A percentile compares a stretch with the other conserved stretches of the same genome.
Evolutionary conservation across 495 filamentous ascomycete species (phyloP).

Genomic region (Hamigera avellanea): DNA sequence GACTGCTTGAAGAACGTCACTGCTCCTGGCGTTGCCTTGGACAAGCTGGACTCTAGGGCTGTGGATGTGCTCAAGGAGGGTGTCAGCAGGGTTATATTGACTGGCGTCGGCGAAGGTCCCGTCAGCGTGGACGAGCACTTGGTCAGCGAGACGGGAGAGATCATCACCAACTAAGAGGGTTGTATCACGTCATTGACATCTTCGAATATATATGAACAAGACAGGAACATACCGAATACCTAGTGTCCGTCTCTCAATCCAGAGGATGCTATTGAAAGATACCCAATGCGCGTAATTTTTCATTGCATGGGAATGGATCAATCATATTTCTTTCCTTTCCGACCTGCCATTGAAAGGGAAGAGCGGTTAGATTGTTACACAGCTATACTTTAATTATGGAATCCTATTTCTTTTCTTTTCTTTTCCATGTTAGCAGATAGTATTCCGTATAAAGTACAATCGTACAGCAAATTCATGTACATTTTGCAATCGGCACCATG

Average conservation of each 20-base stretch:
- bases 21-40: conserved; percentile 32
- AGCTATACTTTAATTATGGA: not conserved
- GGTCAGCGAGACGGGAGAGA: conserved; percentile 57
- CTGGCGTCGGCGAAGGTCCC: conserved; percentile 84
- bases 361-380: not conserved
- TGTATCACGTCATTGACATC: too few relatives aligned
- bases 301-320: not conserved
- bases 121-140: conserved; percentile 65
- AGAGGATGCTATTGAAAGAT: conserved; percentile 11
- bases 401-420: not conserved
- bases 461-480: too few relatives aligned
- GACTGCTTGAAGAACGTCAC: conserved; percentile 35
- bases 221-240: conserved; percentile 5
- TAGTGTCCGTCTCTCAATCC: conserved; percentile 6
- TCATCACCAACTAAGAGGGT: conserved; percentile 19
- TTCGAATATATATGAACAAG: too few relatives aligned
- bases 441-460: too few relatives aligned
- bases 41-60: conserved; percentile 42
- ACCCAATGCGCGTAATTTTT: conserved; percentile 6
- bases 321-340: not conserved
- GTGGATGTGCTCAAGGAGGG: conserved; percentile 58
- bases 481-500: too few relatives aligned
- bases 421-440: too few relatives aligned
- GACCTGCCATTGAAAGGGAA: not conserved
- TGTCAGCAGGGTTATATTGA: conserved; percentile 80